Percentiles rank a stretch among this genome's conserved stretches.
Evolutionary conservation across 164 flowering plant species (phyloP).

Genomic region (Liquidambar formosana): DNA sequence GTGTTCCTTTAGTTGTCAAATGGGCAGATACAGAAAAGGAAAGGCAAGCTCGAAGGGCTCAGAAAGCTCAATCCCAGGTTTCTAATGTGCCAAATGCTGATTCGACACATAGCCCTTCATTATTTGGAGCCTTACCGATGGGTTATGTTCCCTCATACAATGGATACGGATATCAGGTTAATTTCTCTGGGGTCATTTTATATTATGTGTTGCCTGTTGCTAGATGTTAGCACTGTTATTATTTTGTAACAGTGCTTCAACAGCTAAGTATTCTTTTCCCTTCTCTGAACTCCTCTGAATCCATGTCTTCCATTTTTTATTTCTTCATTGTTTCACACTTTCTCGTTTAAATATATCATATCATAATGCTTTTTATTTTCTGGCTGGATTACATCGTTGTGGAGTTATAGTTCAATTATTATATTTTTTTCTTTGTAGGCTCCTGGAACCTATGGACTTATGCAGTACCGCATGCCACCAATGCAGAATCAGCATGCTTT

Average conservation of each 20-base stretch:
- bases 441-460: constrained; percentile 86
- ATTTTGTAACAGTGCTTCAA: neutral
- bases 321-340: neutral
- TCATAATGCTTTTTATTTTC: neutral
- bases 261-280: neutral
- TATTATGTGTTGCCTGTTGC: neutral
- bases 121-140: constrained; percentile 88
- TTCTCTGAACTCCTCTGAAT: neutral
- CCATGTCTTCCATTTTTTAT: neutral
- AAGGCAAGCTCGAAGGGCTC: constrained; percentile 91
- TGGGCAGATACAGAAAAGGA: constrained; percentile 99
- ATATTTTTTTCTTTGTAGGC: constrained; percentile 48
- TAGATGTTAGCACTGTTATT: neutral
- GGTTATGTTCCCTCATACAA: constrained; percentile 79
- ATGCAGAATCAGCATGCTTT: constrained; percentile 80
- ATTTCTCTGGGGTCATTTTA: constrained; percentile 6
- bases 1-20: constrained; percentile 94
- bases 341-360: too few relatives aligned
- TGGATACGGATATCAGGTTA: constrained; percentile 95
- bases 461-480: constrained; percentile 80
- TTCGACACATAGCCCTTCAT: constrained; percentile 68
- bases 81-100: constrained; percentile 51
- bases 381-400: neutral
- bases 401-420: constrained; percentile 4
- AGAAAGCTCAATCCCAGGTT: constrained; percentile 75